Percentiles rank a stretch among this genome's conserved stretches.
Evolutionary conservation across 2,329 filamentous ascomycete species (phyloP).

Genomic region (Xylariaceae sp.): DNA sequence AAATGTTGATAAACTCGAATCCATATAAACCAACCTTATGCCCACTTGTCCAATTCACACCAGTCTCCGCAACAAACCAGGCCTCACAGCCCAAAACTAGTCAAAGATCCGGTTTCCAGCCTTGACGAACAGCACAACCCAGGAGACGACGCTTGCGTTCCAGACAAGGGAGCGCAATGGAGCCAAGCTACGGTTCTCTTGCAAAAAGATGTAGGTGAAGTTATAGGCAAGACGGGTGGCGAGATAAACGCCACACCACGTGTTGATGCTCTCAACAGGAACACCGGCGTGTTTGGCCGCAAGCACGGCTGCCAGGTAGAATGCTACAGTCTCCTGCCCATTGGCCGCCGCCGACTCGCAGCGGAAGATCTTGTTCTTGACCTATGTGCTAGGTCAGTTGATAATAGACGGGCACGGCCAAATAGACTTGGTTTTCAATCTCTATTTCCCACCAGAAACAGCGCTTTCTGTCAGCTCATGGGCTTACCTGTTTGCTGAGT

Average conservation of each 20-base stretch:
- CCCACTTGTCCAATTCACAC: not conserved
- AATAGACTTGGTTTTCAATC: not conserved
- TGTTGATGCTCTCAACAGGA: constrained; percentile 35
- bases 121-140: constrained; percentile 38
- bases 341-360: constrained; percentile 19
- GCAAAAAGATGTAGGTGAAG: constrained; percentile 40
- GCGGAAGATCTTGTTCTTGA: constrained; percentile 21
- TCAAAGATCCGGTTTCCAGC: constrained; percentile 31
- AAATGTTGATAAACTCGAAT: no score
- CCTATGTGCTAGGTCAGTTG: constrained; percentile 11
- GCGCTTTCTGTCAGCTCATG: not conserved
- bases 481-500: constrained; percentile 18
- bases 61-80: not conserved
- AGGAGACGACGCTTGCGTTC: constrained; percentile 32
- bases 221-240: constrained; percentile 38
- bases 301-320: constrained; percentile 33
- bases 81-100: not conserved
- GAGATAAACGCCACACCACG: constrained; percentile 38
- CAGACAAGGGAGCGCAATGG: constrained; percentile 38
- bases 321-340: constrained; percentile 18
- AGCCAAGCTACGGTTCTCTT: constrained; percentile 37
- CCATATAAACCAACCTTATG: no score
- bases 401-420: not conserved
- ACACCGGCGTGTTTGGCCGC: constrained; percentile 45
- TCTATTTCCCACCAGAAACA: not conserved